Percentiles rank a stretch among this genome's conserved stretches.
Evolutionary conservation across 768 basidiomycete genomes (phyloP).

Genomic region (Panaeolus cyanescens): DNA sequence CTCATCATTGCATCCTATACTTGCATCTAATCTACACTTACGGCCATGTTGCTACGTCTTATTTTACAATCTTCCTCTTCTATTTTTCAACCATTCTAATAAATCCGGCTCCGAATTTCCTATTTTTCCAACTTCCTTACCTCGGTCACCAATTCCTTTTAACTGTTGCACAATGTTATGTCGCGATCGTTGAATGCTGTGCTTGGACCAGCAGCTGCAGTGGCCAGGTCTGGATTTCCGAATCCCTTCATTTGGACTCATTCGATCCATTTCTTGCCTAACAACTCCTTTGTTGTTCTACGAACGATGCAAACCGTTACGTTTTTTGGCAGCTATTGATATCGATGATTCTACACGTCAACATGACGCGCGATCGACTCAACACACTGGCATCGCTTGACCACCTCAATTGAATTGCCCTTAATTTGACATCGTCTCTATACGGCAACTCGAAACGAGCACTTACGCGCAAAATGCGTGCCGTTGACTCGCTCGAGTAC

Average conservation of each 20-base stretch:
- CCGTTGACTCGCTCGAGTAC: background rate
- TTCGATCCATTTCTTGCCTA: background rate
- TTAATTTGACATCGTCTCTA: background rate
- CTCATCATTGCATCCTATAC: background rate
- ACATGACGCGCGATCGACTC: slow-evolving; percentile 2
- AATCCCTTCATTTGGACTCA: background rate
- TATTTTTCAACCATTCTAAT: background rate
- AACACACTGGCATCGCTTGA: background rate
- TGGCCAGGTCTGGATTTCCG: background rate
- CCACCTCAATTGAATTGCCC: background rate
- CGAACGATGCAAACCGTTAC: too few species aligned
- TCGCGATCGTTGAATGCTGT: background rate
- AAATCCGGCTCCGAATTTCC: background rate
- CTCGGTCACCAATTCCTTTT: background rate
- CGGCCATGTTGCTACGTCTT: background rate
- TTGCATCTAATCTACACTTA: background rate
- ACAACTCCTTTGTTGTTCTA: background rate
- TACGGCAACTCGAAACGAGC: background rate
- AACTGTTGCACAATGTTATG: background rate
- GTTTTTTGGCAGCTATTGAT: too few species aligned
- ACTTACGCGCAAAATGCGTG: too few species aligned
- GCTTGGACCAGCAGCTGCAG: background rate
- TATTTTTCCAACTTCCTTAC: background rate
- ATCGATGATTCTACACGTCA: background rate
- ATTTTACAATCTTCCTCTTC: background rate